Conservation (phyloP, 805 yeast species). For the Yamadazyma paraphyllophila region DNA sequence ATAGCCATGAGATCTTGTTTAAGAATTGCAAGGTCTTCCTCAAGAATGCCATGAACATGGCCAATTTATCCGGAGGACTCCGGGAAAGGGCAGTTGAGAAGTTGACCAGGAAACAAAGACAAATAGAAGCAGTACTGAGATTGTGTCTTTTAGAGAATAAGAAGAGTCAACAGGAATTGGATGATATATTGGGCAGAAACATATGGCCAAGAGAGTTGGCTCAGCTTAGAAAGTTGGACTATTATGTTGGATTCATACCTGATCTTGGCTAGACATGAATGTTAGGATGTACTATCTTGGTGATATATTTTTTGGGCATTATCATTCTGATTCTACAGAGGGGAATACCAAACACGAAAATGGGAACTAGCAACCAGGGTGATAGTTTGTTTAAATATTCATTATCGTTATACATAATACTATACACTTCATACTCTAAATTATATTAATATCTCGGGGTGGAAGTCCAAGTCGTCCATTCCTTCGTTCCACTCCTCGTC, state of each 20-base stretch:
- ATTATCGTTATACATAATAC: too few species aligned
- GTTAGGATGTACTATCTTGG: too few species aligned
- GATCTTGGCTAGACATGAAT: too few species aligned
- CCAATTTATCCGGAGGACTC: constrained; percentile 50
- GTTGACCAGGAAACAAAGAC: constrained; percentile 37
- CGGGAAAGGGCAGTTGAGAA: constrained; percentile 48
- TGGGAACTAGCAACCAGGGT: too few species aligned
- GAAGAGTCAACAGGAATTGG: constrained; percentile 24
- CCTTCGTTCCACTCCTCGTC: neutral
- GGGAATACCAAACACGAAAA: too few species aligned
- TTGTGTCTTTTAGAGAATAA: constrained; percentile 47
- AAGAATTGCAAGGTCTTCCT: constrained; percentile 42
- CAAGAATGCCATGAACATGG: constrained; percentile 44
- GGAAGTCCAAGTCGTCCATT: too few species aligned
- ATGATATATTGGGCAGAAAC: constrained; percentile 28
- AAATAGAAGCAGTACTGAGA: constrained; percentile 45
- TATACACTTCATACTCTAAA: too few species aligned
- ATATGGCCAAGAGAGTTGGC: constrained; percentile 32
- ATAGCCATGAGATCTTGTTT: constrained; percentile 28
- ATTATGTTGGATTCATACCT: constrained; percentile 10
- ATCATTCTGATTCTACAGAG: too few species aligned
- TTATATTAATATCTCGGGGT: too few species aligned
- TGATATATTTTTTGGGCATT: too few species aligned
- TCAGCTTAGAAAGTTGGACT: constrained; percentile 23
- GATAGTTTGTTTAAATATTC: too few species aligned